Base-by-base conservation (phyloP, 306 rosid genomes). In the Acacia crassicarpa region DNA sequence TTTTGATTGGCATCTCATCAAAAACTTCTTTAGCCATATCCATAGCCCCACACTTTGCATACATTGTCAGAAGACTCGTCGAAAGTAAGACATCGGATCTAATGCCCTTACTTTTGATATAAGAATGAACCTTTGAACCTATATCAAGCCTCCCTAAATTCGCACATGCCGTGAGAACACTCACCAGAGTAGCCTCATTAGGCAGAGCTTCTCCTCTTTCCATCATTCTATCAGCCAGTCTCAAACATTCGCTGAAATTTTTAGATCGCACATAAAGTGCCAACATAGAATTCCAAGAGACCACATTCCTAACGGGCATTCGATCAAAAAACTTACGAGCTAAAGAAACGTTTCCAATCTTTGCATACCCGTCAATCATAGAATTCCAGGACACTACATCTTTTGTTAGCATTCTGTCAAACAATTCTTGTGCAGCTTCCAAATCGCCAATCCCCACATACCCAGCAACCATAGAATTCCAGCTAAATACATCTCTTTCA, bases 311-410 rank as follows among this genome's bases (percentile, higher is more conserved):
- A 23, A 48, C 54, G 38, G 87, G 83, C 89, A 87, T 87, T 49
- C 45, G 44, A 44, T 86, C 48, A 58, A 91, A 91, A 77, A 81
- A 62, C 62, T 81, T 86, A 51, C 83, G 48, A 65, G 92, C 95
- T 8, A 46, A 78, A 23, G 49, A 72, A 72, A 88, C 78, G 72
- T 88, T 80, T 67, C 84, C 86, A 73, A 22, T 74, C 81, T 75
- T 85, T 5, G 89, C 86, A 86, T 87, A 88, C 76, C 95, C 95
- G 48, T 92, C 94, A 48, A 92, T 82, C 90, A 92, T 84, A 25
- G 83, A 89, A 83, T 91, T 92, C 91, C 92, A 89, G 23, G 92
- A 72, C 73, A 91, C 90, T 38, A 86, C 86, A 77, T 91, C 94
- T 75, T 78, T 84, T 20, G 12, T 53, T 9, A 83, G 82, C 88